These are phyloP conservation scores for Hemisphaericaspora xylofermentans DNA, from an alignment of 1,139 yeast genomes.

Conservation along the genomic window DNA sequence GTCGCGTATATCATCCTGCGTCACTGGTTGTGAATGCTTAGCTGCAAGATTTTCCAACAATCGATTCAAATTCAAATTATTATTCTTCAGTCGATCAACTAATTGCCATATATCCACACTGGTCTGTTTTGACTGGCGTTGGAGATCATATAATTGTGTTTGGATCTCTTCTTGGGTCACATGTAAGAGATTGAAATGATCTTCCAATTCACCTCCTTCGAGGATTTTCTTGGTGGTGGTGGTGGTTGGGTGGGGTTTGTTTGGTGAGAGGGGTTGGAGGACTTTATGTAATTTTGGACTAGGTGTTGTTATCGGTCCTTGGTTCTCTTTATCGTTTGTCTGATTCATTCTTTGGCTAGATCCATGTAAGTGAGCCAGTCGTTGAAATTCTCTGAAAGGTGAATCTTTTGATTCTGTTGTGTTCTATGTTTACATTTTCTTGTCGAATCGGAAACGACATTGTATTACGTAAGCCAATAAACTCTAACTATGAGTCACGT, in stretches of 20 bases:
- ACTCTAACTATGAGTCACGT: no score
- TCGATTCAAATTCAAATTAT: slow-evolving; percentile 38
- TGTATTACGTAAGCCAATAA: no score
- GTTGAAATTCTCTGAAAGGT: neutral
- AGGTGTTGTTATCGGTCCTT: slow-evolving; percentile 9
- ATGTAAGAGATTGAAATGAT: slow-evolving; percentile 30
- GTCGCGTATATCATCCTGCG: slow-evolving; percentile 29
- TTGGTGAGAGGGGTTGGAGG: slow-evolving; percentile 30
- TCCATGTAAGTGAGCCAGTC: no score
- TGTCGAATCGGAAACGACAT: no score
- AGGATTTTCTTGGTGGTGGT: neutral
- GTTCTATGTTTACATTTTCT: no score
- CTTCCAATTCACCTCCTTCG: slow-evolving; percentile 19
- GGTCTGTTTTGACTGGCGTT: slow-evolving; percentile 36
- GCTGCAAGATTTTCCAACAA: slow-evolving; percentile 33
- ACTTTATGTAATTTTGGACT: slow-evolving; percentile 9
- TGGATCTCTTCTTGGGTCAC: slow-evolving; percentile 28
- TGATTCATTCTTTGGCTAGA: no score
- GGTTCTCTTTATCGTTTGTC: slow-evolving; percentile 13
- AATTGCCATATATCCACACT: slow-evolving; percentile 38
- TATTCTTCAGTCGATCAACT: slow-evolving; percentile 42
- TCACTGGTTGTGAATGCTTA: no score
- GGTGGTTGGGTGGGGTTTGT: slow-evolving; percentile 16
- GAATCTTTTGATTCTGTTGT: no score
- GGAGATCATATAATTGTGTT: slow-evolving; percentile 32